Conservation (phyloP, 1,139 yeast species). For the Candida sp. region DNA sequence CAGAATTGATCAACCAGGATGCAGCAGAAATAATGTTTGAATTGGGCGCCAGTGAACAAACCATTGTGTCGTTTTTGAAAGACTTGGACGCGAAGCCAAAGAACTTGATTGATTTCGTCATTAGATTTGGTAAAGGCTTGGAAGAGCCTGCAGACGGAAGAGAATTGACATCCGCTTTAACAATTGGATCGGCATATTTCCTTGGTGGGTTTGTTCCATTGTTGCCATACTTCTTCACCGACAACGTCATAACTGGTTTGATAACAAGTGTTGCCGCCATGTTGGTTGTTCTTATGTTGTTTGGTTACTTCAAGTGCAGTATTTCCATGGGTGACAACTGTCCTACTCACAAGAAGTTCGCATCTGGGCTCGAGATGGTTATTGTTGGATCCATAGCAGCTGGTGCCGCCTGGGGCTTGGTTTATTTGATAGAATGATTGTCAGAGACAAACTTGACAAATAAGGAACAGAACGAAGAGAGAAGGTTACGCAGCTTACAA, state of each 20-base stretch:
- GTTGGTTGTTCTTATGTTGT: constrained; percentile 83
- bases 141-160: constrained; percentile 86
- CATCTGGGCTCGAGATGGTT: constrained; percentile 91
- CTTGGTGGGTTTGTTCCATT: constrained; percentile 85
- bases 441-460: background rate
- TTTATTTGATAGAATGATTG: constrained; percentile 64
- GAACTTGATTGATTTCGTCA: constrained; percentile 70
- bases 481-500: background rate
- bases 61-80: constrained; percentile 65
- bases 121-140: constrained; percentile 73
- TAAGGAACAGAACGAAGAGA: background rate
- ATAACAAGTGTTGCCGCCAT: constrained; percentile 77
- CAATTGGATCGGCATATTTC: constrained; percentile 77
- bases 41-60: constrained; percentile 70
- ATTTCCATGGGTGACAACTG: constrained; percentile 85
- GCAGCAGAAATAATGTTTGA: constrained; percentile 75
- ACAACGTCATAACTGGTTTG: constrained; percentile 76
- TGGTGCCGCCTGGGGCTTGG: constrained; percentile 95
- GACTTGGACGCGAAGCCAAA: constrained; percentile 76
- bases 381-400: constrained; percentile 96
- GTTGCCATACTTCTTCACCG: constrained; percentile 78
- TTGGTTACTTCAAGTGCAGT: constrained; percentile 86
- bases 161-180: constrained; percentile 74
- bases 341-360: constrained; percentile 59
- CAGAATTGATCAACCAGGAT: constrained; percentile 64